Evolutionary conservation across 2,329 filamentous ascomycete species (phyloP), one percentile per base, ranked within the genome.

Genomic region (Alternaria consortialis): DNA sequence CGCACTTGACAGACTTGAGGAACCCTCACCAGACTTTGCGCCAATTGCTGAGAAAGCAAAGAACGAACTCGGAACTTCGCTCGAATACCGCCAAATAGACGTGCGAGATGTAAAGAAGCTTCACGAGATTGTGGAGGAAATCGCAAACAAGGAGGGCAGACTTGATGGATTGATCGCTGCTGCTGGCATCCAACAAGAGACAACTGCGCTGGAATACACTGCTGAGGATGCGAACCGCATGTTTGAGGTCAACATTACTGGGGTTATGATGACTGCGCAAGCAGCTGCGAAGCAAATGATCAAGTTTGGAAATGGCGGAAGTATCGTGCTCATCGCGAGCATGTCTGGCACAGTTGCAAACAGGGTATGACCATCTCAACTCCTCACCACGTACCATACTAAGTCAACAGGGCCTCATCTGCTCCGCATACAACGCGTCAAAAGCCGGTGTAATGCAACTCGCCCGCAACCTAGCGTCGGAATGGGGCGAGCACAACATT

Each of bases 171-270:
- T 97, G 56, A 87, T 97, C 48, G 89, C 89, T 0, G 89, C 89
- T 0, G 90, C 90, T 0, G 90, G 88, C 1, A 91, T 93, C 70
- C 92, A 97, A 80, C 91, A 96, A 79, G 92, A 96, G 80, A 93
- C 88, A 0, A 81, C 91, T 0, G 93, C 94, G 1, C 83, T 97
- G 56, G 92, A 97, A 50, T 96, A 97, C 76, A 83, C 83, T 2
- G 81, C 84, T 53, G 84, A 87, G 72, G 86, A 89, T 67, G 83
- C 85, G 56, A 88, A 88, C 68, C 83, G 80, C 58, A 89, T 89
- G 86, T 85, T 89, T 63, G 85, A 87, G 67, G 80, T 88, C 65
- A 88, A 88, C 68, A 81, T 88, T 51, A 88, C 86, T 0, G 87
- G 87, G 9, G 85, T 86, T 6, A 86, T 89, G 74, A 88, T 89